Conservation (phyloP, 495 filamentous ascomycete genomes). For the Neohortaea acidophila region DNA sequence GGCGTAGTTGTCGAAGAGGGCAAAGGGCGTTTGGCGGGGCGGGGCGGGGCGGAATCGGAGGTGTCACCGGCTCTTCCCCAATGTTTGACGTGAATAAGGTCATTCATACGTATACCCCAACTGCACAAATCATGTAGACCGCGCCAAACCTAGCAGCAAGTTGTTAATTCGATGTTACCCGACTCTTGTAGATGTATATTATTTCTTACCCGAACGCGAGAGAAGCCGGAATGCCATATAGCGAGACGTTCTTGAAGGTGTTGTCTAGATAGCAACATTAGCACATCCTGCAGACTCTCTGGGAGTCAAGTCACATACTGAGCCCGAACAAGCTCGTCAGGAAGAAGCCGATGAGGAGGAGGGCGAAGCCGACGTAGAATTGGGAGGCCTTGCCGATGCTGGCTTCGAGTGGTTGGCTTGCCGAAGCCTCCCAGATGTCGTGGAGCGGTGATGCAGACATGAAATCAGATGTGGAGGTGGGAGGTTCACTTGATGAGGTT, state of each 20-base stretch:
- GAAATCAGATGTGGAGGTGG: not conserved
- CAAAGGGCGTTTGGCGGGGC: too few relatives aligned
- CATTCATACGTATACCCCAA: conserved; percentile 99
- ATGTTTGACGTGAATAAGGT: too few relatives aligned
- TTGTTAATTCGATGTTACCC: too few relatives aligned
- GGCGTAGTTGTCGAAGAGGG: not conserved
- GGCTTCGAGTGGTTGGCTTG: conserved; percentile 67
- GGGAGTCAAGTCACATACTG: conserved; percentile 43
- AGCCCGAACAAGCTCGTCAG: conserved; percentile 63
- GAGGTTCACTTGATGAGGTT: not conserved
- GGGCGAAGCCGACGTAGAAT: conserved; percentile 63
- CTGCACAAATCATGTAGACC: conserved; percentile 95
- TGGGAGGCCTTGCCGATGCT: conserved; percentile 68
- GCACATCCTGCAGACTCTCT: not conserved
- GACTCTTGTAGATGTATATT: too few relatives aligned
- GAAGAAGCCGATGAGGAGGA: conserved; percentile 49
- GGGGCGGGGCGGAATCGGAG: too few relatives aligned
- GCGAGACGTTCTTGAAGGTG: conserved; percentile 56
- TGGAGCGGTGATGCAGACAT: conserved; percentile 52
- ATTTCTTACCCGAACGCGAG: conserved; percentile 68
- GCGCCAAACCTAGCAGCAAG: conserved; percentile 61
- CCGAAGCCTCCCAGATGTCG: conserved; percentile 78
- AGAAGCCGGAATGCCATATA: conserved; percentile 78
- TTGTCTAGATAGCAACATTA: conserved; percentile 35
- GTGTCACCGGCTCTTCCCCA: too few relatives aligned